Percentiles rank a stretch among this genome's conserved stretches.
Conservation (phyloP, 176 grass and related monocot species). For the Musa beccarii region DNA sequence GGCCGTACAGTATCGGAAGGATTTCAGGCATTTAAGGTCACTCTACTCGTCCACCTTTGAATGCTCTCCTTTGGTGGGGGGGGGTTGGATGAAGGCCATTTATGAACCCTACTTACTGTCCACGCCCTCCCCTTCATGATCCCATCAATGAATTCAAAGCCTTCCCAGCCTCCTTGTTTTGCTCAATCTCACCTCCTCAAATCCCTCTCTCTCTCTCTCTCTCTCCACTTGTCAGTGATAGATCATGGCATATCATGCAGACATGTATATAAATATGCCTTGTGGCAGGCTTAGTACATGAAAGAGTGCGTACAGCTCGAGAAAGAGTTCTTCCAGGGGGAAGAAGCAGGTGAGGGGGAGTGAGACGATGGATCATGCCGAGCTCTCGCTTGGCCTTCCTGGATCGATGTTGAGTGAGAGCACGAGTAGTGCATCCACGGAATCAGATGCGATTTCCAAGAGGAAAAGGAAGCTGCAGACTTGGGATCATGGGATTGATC, state of each 20-base stretch:
- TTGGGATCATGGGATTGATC: constrained; percentile 30
- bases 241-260: neutral
- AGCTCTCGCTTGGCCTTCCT: constrained; percentile 57
- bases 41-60: constrained; percentile 63
- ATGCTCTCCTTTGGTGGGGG: constrained; percentile 70
- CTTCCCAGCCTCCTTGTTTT: no score
- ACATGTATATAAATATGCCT: no score
- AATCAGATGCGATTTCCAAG: constrained; percentile 43
- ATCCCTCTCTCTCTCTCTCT: neutral
- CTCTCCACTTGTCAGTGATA: constrained; percentile 2
- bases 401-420: constrained; percentile 13
- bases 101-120: constrained; percentile 50
- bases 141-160: constrained; percentile 27
- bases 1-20: constrained; percentile 19
- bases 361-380: constrained; percentile 38
- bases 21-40: constrained; percentile 87
- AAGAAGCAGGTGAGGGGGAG: constrained; percentile 17
- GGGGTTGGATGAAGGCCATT: constrained; percentile 74
- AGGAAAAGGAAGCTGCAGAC: constrained; percentile 65
- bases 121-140: constrained; percentile 47
- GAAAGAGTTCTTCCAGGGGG: neutral
- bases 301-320: no score
- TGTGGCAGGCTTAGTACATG: no score
- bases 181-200: neutral
- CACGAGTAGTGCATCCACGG: neutral